These are phyloP conservation scores for Trichoderma asperelloides DNA, from an alignment of 495 filamentous ascomycete species.

Conservation along the genomic window DNA sequence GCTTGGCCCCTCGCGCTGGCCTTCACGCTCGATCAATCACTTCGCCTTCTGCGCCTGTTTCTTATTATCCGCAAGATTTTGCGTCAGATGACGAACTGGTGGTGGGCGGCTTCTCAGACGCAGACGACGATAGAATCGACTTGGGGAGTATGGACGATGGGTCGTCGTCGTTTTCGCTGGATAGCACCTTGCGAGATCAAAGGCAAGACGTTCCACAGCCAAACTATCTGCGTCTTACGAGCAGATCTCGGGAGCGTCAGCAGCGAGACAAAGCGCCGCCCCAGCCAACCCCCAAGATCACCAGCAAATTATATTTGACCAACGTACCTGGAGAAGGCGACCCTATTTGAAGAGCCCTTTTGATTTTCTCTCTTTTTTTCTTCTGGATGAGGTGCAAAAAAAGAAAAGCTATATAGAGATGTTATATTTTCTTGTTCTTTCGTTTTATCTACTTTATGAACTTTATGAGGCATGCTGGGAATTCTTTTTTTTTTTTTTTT, in stretches of 20 bases:
- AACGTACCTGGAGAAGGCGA: conserved; percentile 18
- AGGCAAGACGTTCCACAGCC: conserved; percentile 38
- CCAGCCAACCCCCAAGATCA: conserved; percentile 58
- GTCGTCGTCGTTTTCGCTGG: conserved; percentile 53
- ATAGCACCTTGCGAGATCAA: conserved; percentile 53
- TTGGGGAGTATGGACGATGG: conserved; percentile 28
- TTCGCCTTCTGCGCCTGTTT: conserved; percentile 54
- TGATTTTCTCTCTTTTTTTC: background rate
- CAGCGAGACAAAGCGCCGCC: conserved; percentile 23
- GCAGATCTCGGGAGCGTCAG: conserved; percentile 43
- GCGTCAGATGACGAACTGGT: conserved; percentile 43
- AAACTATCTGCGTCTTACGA: conserved; percentile 60
- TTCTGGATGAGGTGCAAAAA: background rate
- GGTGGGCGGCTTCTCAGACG: conserved; percentile 44
- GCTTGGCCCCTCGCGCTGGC: conserved; percentile 33
- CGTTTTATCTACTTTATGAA: background rate
- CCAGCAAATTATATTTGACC: conserved; percentile 22
- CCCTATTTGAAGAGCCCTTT: conserved; percentile 12
- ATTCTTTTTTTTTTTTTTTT: background rate
- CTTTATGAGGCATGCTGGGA: background rate
- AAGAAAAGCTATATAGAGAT: background rate
- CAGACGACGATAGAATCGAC: conserved; percentile 37
- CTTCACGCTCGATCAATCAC: conserved; percentile 68
- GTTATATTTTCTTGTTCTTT: background rate
- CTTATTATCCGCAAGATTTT: conserved; percentile 46